Base-by-base conservation (phyloP, 73 alveolate genomes). In the Breviolum minutum region DNA sequence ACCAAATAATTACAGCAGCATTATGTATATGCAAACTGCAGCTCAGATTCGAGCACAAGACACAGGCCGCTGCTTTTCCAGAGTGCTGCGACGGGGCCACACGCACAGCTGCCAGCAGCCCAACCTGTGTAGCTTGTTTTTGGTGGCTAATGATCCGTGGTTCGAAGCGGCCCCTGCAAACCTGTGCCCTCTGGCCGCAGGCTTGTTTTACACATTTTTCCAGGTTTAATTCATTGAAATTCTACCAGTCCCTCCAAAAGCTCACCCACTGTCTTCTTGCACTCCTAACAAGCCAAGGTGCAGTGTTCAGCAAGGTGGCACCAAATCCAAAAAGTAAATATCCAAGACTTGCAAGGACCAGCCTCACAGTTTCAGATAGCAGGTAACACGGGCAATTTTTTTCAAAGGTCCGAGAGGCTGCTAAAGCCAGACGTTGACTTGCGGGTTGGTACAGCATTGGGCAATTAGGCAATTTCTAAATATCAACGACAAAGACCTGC, bases 51-150 rank as follows among this genome's bases (percentile, higher is more conserved):
- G 98, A 73, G 98, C 98, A 92, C 69, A 92, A 81, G 10, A 92
- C 98, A 12, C 82, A 66, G 26, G 98, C 98, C 2, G 98, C 86
- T 48, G 83, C 90, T 66, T 92, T 92, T 60, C 82, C 98, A 61
- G 98, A 92, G 64, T 92, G 98, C 63, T 92, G 66, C n/a, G 98
- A 69, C 9, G 98, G 98, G 17, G 84, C 98, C 61, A 81, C 98
- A 6, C 98, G 98, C 82, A 92, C 98, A 9, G 98, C 98, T 16
- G 98, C 98, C 66, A 92, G 66, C 12, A 92, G 79, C 29, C 91
- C 89, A 22, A 92, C 98, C 98, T 92, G n/a, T 40, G 54, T 40
- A 40, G 54, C 54, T 40, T 40, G 54, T 40, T 3, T 40, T 3
- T 40, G 54, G 54, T 40, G 54, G 54, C 3, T 40, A 0, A 40